phyloP scores from a whole-genome alignment of 257 asterid species.

The Cinchona pubescens region DNA sequence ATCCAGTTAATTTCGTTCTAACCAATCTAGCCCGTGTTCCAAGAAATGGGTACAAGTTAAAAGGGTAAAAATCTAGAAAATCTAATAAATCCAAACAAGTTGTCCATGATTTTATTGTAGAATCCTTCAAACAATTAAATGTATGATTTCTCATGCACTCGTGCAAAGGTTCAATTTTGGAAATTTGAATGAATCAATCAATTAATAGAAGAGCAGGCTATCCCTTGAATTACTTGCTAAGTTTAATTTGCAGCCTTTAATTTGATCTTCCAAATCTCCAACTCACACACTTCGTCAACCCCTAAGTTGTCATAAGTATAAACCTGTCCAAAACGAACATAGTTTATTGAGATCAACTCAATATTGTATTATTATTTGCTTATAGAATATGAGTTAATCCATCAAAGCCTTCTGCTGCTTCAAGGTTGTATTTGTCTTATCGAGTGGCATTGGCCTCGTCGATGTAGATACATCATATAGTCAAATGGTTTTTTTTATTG shows the following conservation, averaged over 20 bases:
- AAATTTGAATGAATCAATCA: not conserved
- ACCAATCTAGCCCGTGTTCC: not conserved
- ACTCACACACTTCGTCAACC: not conserved
- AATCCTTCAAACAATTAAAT: not conserved
- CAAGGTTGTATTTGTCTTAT: not conserved
- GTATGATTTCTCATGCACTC: not conserved
- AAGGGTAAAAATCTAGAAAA: not conserved
- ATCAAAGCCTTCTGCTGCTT: not conserved
- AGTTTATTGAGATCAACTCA: conserved; percentile 11
- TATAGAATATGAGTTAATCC: not conserved
- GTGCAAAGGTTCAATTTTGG: not conserved
- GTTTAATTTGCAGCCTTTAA: not conserved
- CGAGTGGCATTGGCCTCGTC: not conserved
- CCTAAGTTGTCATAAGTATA: not conserved
- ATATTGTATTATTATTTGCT: not conserved
- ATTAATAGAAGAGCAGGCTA: not conserved
- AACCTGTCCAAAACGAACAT: not conserved
- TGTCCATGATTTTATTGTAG: not conserved
- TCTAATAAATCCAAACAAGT: not conserved
- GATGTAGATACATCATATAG: not conserved
- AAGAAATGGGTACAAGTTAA: not conserved
- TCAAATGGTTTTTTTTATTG: not conserved
- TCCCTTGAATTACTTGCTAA: not conserved
- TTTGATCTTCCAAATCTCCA: not conserved
- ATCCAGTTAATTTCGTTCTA: not conserved